A percentile compares a stretch with the other conserved stretches of the same genome.
phyloP scores from a whole-genome alignment of 306 rosid species.

The Calophaca sinica region DNA sequence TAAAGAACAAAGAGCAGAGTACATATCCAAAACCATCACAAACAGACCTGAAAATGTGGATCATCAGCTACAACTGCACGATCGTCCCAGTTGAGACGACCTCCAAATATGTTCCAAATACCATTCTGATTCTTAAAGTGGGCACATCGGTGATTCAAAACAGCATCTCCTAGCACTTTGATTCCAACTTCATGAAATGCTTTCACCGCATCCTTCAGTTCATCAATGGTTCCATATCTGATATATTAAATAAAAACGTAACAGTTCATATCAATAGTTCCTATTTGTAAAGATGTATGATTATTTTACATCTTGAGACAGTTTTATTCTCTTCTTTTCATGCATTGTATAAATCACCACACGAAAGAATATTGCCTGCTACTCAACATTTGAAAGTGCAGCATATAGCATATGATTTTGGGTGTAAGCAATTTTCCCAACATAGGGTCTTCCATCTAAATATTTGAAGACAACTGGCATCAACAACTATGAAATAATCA shows the following conservation, averaged over 20 bases:
- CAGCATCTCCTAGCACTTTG: constrained; percentile 93
- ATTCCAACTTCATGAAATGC: constrained; percentile 70
- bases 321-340: background rate
- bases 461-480: no score
- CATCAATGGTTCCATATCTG: constrained; percentile 87
- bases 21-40: constrained; percentile 25
- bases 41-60: constrained; percentile 96
- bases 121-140: constrained; percentile 81
- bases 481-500: background rate
- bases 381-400: background rate
- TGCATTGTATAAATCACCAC: constrained; percentile 18
- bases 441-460: background rate
- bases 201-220: constrained; percentile 83
- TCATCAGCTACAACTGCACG: constrained; percentile 97
- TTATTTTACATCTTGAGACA: background rate
- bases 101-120: constrained; percentile 96
- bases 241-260: constrained; percentile 35
- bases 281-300: background rate
- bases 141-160: constrained; percentile 98
- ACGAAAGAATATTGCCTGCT: constrained; percentile 6
- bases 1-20: background rate
- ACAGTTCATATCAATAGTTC: background rate
- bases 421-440: constrained; percentile 15
- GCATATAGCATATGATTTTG: no score
- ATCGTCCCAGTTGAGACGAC: constrained; percentile 93